These are phyloP conservation scores for Phlebiopsis flavidoalba DNA, from an alignment of 768 basidiomycete species.

Conservation along the genomic window DNA sequence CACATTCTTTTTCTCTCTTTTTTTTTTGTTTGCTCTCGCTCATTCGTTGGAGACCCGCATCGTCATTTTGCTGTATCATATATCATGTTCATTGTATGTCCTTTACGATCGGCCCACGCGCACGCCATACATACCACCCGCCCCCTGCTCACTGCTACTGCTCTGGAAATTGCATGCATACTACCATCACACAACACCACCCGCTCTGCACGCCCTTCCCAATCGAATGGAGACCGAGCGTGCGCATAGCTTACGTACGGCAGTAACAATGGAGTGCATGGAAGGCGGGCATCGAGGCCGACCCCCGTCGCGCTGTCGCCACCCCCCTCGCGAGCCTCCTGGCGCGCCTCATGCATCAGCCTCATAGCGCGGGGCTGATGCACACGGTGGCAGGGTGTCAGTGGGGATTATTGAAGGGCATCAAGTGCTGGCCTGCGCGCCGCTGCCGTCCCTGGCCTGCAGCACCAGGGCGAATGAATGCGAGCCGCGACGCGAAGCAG, in stretches of 20 bases:
- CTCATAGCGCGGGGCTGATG: background rate
- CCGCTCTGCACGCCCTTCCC: background rate
- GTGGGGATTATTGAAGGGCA: background rate
- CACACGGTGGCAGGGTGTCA: background rate
- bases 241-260: background rate
- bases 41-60: background rate
- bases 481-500: too few relatives aligned
- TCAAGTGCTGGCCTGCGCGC: too few relatives aligned
- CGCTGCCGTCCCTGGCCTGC: too few relatives aligned
- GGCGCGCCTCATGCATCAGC: background rate
- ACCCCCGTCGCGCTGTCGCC: background rate
- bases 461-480: too few relatives aligned
- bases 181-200: background rate
- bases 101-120: background rate
- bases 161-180: background rate
- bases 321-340: too few relatives aligned
- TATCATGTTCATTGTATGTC: constrained; percentile 9
- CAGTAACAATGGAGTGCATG: background rate
- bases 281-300: background rate
- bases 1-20: background rate
- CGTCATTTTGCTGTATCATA: constrained; percentile 8
- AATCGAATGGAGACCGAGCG: background rate
- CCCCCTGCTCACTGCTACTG: background rate
- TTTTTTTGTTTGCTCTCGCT: background rate
- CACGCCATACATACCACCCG: background rate